Conservation (phyloP, 75 land plant genomes). For the Gnetum montanum region DNA sequence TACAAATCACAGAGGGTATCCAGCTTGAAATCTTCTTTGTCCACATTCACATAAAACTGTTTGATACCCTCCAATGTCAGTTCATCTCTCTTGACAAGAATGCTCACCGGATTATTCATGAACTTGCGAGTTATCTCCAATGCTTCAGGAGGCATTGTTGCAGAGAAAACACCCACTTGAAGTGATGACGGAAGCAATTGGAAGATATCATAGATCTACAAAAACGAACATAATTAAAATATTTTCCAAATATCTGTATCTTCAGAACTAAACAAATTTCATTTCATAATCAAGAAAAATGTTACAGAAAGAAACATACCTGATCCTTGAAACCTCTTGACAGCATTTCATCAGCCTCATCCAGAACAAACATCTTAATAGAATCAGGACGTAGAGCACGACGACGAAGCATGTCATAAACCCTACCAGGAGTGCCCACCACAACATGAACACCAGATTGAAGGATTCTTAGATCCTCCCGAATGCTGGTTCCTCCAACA, state of each 20-base stretch:
- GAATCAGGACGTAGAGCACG: conserved; percentile 38
- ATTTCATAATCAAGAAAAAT: too few species aligned
- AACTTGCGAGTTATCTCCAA: conserved; percentile 65
- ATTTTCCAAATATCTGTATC: too few species aligned
- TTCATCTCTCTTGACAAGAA: conserved; percentile 56
- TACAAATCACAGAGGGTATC: conserved; percentile 53
- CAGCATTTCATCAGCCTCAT: conserved; percentile 90
- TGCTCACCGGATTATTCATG: conserved; percentile 63
- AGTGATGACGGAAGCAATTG: conserved; percentile 48
- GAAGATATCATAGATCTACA: conserved; percentile 38
- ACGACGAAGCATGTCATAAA: conserved; percentile 48
- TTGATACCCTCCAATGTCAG: conserved; percentile 49
- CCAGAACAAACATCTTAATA: conserved; percentile 53
- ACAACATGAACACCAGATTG: conserved; percentile 63
- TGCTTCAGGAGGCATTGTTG: conserved; percentile 66
- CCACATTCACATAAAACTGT: conserved; percentile 44
- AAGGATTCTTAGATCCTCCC: conserved; percentile 56
- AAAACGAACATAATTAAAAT: too few species aligned
- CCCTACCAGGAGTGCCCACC: conserved; percentile 69
- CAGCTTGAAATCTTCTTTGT: conserved; percentile 39
- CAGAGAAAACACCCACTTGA: conserved; percentile 67
- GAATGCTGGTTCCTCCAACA: conserved; percentile 70
- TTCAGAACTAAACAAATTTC: background rate
- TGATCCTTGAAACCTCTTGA: conserved; percentile 79
- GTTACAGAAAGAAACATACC: too few species aligned